These are phyloP conservation scores for Vitellaria paradoxa DNA, from an alignment of 179 eudicot genomes.

Conservation along the genomic window DNA sequence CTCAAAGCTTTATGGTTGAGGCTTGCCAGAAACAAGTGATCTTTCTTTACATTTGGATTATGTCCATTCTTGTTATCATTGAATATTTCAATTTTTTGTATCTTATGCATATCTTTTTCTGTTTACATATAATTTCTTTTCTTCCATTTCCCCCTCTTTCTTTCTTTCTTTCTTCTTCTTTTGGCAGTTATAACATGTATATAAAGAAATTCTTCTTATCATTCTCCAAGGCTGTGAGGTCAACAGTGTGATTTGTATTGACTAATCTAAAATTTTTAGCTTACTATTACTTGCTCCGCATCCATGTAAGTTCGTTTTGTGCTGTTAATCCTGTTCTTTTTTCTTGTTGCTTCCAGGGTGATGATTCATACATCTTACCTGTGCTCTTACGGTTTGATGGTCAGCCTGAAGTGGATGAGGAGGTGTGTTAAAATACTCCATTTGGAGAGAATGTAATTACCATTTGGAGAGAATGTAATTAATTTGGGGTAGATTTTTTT, in stretches of 20 bases:
- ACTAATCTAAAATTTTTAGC: not conserved
- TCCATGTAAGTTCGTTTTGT: slow-evolving; percentile 1
- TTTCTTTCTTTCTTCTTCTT: not conserved
- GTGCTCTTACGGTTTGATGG: slow-evolving; percentile 93
- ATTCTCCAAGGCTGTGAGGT: not conserved
- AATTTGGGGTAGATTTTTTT: slow-evolving; percentile 6
- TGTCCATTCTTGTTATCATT: not conserved
- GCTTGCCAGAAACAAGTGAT: not conserved
- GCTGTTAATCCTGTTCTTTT: not conserved
- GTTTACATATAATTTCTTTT: not conserved
- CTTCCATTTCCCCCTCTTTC: not conserved
- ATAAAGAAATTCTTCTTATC: not conserved
- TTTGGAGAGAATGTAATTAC: not conserved
- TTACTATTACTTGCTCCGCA: not conserved
- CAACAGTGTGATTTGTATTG: not conserved
- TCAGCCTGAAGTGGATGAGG: slow-evolving; percentile 90
- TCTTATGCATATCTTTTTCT: not conserved
- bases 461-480: not conserved
- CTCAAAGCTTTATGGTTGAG: not conserved
- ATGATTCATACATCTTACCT: slow-evolving; percentile 89
- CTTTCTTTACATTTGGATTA: not conserved
- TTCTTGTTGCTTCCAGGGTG: slow-evolving; percentile 45
- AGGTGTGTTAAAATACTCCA: slow-evolving; percentile 49
- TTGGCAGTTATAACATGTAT: not conserved
- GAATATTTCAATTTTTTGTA: not conserved